Base-by-base conservation (phyloP, 345 rosid species). In the Pistacia integerrima region DNA sequence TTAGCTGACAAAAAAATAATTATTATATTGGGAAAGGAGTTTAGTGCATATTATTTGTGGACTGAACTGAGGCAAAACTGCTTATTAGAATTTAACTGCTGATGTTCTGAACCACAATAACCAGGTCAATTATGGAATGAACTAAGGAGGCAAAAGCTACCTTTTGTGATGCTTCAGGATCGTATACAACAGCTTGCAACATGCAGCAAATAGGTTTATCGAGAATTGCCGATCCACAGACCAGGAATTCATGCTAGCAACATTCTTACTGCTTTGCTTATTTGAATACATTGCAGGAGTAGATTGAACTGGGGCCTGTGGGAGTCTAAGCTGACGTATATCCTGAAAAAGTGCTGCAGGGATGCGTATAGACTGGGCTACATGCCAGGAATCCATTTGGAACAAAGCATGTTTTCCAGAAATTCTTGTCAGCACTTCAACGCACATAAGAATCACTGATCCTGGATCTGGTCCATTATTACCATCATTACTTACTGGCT, bases 371-470 rank as follows among this genome's bases (percentile, higher is more conserved):
- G 88, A 87, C 78, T 92, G 97, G 69, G 86, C 88, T 70, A 92
- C 78, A 74, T 93, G 99, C 83, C 91, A 92, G 28, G 92, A 79
- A 77, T 91, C 88, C 92, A 96, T 80, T 69, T 82, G 84, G 81
- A 89, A 91, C 75, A 87, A 74, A 69, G 88, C 87, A 71, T 77
- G 90, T 80, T 92, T 93, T 78, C 92, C 95, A 74, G 88, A 89
- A 79, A 91, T 77, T 87, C 93, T 90, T 70, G 89, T 90, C 80
- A 96, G 85, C 38, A 93, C 93, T 88, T 91, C 94, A 77, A 91
- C 87, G 83, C 94, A 91, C 97, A 92, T 92, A 73, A 93, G 95
- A 82, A 92, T 84, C 74, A 90, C 92, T 17, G 94, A 86, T 80
- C 98, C 98, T 41, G 93, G 84, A 89, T 94, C 97, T 25, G 97